Evolutionary conservation across 2,329 filamentous ascomycete genomes (phyloP).

Genomic region (Claviceps fusiformis): DNA sequence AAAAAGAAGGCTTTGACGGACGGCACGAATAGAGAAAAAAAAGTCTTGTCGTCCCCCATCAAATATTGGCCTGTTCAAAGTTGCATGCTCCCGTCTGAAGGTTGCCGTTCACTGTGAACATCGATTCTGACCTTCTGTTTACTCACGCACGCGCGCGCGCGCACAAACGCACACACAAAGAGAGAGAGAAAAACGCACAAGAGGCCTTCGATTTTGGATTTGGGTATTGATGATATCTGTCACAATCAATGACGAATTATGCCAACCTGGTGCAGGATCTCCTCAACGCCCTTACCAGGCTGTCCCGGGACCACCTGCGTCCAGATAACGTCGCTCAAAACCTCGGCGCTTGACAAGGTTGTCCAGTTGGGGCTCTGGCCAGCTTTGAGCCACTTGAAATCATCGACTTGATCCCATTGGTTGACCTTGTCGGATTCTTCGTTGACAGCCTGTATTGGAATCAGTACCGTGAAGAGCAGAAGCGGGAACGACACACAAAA

Average conservation of each 20-base stretch:
- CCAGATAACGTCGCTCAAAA: slow-evolving; percentile 54
- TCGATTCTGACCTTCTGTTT: not conserved
- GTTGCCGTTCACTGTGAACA: not conserved
- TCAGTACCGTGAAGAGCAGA: not conserved
- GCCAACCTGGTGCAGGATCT: slow-evolving; percentile 46
- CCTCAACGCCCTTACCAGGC: slow-evolving; percentile 46
- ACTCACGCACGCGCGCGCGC: not conserved
- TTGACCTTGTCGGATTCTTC: slow-evolving; percentile 34
- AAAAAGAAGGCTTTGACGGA: not conserved
- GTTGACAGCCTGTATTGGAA: slow-evolving; percentile 12
- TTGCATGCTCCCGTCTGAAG: not conserved
- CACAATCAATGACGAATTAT: slow-evolving; percentile 13
- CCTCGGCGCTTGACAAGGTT: slow-evolving; percentile 46
- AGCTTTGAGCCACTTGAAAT: slow-evolving; percentile 92
- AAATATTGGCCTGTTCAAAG: not conserved
- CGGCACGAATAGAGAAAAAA: not conserved
- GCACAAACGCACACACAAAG: too few species aligned
- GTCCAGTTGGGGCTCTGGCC: slow-evolving; percentile 84
- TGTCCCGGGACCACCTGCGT: slow-evolving; percentile 50
- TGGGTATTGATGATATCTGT: not conserved
- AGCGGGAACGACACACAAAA: too few species aligned
- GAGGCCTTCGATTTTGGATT: not conserved
- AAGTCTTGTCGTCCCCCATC: not conserved
- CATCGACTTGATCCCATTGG: slow-evolving; percentile 81
- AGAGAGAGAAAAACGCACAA: not conserved